A percentile compares a stretch with the other conserved stretches of the same genome.
phyloP scores from a whole-genome alignment of 345 rosid genomes.

The Geranium rotundifolium region DNA sequence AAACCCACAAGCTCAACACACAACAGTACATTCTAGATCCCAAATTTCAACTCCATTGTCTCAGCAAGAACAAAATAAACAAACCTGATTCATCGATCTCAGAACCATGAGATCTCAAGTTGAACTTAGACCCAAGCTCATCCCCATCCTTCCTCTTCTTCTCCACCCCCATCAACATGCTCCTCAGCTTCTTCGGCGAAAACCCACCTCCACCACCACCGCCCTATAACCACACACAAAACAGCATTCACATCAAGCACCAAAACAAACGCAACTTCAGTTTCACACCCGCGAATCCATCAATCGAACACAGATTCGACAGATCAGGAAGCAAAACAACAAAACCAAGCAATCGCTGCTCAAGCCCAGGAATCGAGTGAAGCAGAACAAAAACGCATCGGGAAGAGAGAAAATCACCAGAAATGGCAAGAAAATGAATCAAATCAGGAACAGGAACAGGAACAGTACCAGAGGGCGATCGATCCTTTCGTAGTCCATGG shows the following conservation, averaged over 20 bases:
- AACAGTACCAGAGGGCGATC: conserved; percentile 48
- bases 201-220: conserved; percentile 44
- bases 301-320: neutral
- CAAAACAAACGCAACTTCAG: conserved; percentile 2
- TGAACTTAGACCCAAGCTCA: conserved; percentile 33
- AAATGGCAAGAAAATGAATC: neutral
- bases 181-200: conserved; percentile 69
- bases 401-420: neutral
- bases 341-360: neutral
- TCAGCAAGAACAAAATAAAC: conserved; percentile 1
- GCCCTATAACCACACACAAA: conserved; percentile 20
- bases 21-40: neutral
- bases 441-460: neutral
- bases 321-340: neutral
- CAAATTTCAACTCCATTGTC: neutral
- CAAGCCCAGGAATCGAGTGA: neutral
- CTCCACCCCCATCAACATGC: conserved; percentile 57
- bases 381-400: conserved; percentile 6
- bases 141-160: conserved; percentile 46
- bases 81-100: conserved; percentile 42
- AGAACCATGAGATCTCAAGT: conserved; percentile 41
- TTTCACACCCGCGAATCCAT: neutral
- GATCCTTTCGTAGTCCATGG: conserved; percentile 87
- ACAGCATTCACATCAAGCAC: conserved; percentile 13
- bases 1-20: neutral